Evolutionary conservation across 139 green algal species (phyloP).

Genomic region (Picochlorum costavermella): DNA sequence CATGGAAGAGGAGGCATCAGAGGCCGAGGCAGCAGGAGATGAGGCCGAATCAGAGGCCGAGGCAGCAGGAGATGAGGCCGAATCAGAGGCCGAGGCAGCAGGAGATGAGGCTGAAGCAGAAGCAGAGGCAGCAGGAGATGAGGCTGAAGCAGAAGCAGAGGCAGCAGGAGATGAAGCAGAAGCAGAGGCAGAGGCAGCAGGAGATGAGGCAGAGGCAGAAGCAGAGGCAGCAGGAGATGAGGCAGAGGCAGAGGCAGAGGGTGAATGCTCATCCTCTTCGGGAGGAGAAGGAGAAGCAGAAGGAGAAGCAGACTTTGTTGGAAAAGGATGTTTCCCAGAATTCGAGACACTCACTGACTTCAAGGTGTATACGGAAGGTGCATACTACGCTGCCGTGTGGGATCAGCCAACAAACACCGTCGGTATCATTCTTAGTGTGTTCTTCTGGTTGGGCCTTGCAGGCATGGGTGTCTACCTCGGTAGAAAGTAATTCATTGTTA

Average conservation of each 20-base stretch:
- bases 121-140: not conserved
- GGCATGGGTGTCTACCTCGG: constrained; percentile 1
- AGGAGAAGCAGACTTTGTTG: not conserved
- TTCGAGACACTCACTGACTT: constrained; percentile 2
- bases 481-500: not conserved
- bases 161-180: too few relatives aligned
- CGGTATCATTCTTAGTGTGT: constrained; percentile 7
- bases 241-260: not conserved
- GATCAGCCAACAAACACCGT: not conserved
- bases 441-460: constrained; percentile 9
- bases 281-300: not conserved
- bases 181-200: too few relatives aligned
- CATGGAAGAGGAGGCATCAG: not conserved
- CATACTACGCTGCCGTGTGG: not conserved
- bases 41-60: not conserved
- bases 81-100: not conserved
- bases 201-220: constrained; percentile 1
- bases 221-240: not conserved
- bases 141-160: not conserved
- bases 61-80: not conserved
- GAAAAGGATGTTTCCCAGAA: constrained; percentile 10
- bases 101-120: not conserved
- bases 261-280: not conserved
- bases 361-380: constrained; percentile 1
- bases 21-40: not conserved